Conservation (phyloP, 1,284 basidiomycete genomes). For the Tylopilus sp. region DNA sequence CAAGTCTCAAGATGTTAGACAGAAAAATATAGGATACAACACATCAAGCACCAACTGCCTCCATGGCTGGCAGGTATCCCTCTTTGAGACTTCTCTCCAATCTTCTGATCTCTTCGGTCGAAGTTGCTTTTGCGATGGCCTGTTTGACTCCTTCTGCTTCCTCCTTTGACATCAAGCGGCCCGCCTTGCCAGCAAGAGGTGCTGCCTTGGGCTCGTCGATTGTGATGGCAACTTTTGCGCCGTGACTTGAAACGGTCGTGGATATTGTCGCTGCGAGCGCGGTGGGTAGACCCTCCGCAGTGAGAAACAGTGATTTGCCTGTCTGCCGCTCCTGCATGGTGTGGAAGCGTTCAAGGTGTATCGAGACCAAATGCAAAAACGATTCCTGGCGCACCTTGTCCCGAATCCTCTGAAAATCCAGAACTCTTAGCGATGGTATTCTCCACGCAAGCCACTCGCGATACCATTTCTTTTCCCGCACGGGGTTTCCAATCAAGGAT, state of each 20-base stretch:
- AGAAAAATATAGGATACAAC: constrained; percentile 27
- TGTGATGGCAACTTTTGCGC: constrained; percentile 55
- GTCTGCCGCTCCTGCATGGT: constrained; percentile 66
- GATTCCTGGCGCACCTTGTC: constrained; percentile 74
- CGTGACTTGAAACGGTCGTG: constrained; percentile 64
- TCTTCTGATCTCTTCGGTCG: constrained; percentile 86
- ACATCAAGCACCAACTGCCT: constrained; percentile 66
- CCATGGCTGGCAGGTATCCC: constrained; percentile 76
- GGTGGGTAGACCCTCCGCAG: constrained; percentile 70
- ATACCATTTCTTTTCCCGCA: constrained; percentile 93
- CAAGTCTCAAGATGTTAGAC: constrained; percentile 15
- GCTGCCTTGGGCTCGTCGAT: constrained; percentile 69
- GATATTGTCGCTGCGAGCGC: constrained; percentile 78
- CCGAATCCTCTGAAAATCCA: constrained; percentile 96
- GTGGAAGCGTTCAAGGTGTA: constrained; percentile 29
- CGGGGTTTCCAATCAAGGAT: constrained; percentile 86
- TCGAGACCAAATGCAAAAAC: constrained; percentile 16
- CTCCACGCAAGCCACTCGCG: constrained; percentile 90
- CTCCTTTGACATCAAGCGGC: constrained; percentile 87
- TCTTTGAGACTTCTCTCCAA: constrained; percentile 86
- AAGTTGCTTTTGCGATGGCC: constrained; percentile 87
- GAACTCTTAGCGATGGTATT: constrained; percentile 81
- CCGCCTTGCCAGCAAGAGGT: constrained; percentile 60
- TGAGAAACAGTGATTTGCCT: constrained; percentile 74
- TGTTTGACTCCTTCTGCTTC: constrained; percentile 88